Conservation (phyloP, 306 rosid species). For the Gynostemma pentaphyllum region DNA sequence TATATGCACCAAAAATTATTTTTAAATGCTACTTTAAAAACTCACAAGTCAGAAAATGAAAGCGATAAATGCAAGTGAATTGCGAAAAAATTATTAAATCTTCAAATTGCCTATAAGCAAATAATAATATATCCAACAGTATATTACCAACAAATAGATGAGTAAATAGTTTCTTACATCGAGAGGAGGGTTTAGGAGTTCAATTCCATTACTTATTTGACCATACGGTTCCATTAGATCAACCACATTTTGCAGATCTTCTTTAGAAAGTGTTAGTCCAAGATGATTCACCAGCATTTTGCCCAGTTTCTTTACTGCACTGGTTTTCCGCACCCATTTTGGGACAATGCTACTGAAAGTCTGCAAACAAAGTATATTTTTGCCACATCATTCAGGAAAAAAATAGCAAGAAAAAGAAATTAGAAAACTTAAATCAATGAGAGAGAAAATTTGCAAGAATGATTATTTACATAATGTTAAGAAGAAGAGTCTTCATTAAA, state of each 20-base stretch:
- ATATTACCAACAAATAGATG: no score
- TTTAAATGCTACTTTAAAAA: neutral
- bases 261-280: slow-evolving; percentile 65
- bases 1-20: neutral
- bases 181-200: slow-evolving; percentile 79
- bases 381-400: slow-evolving; percentile 10
- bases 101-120: neutral
- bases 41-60: neutral
- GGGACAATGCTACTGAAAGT: slow-evolving; percentile 67
- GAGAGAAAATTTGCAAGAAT: neutral
- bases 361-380: slow-evolving; percentile 39
- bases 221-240: slow-evolving; percentile 98
- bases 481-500: neutral
- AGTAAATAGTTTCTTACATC: slow-evolving; percentile 48
- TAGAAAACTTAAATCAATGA: neutral
- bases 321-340: slow-evolving; percentile 50
- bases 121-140: no score
- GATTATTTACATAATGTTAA: neutral
- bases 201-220: slow-evolving; percentile 92
- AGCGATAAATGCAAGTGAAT: neutral
- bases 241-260: slow-evolving; percentile 74
- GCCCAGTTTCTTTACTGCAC: slow-evolving; percentile 34
- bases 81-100: neutral
- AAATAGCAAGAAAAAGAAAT: slow-evolving; percentile 10
- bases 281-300: slow-evolving; percentile 71